These are phyloP conservation scores for Cryptococcus sp. DNA, from an alignment of 1,284 basidiomycete species.

Conservation along the genomic window DNA sequence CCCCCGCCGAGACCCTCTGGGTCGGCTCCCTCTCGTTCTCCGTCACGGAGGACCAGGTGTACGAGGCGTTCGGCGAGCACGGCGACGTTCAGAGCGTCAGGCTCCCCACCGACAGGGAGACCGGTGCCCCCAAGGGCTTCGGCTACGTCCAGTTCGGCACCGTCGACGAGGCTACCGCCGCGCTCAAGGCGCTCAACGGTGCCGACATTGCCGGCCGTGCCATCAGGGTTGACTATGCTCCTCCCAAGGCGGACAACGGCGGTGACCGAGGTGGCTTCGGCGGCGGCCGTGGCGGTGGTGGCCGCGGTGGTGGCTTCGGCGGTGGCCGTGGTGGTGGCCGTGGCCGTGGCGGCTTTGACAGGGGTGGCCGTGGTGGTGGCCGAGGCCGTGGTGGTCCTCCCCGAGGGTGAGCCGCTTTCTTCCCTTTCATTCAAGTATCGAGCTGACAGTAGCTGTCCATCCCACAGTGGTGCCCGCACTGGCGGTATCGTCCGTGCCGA, in stretches of 20 bases:
- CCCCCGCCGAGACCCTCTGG: slow-evolving; percentile 76
- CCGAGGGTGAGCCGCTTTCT: slow-evolving; percentile 31
- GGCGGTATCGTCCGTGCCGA: slow-evolving; percentile 71
- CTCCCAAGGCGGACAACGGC: slow-evolving; percentile 69
- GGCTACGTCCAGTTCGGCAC: slow-evolving; percentile 93
- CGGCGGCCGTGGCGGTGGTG: slow-evolving; percentile 49
- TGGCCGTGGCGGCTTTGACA: slow-evolving; percentile 45
- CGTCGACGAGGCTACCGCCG: slow-evolving; percentile 75
- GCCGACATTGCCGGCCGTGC: slow-evolving; percentile 77
- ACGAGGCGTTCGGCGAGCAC: slow-evolving; percentile 87
- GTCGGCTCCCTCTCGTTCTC: slow-evolving; percentile 86
- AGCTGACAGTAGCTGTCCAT: slow-evolving; percentile 1
- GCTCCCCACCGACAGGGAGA: slow-evolving; percentile 89
- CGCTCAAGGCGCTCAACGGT: slow-evolving; percentile 66
- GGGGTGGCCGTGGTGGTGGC: slow-evolving; percentile 38
- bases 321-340: slow-evolving; percentile 35
- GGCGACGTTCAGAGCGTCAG: slow-evolving; percentile 86
- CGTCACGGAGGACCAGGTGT: slow-evolving; percentile 78
- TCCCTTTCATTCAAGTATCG: not conserved
- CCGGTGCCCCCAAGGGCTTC: slow-evolving; percentile 89
- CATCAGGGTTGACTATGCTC: slow-evolving; percentile 84
- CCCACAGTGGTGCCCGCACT: slow-evolving; percentile 55
- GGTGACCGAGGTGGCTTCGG: slow-evolving; percentile 53
- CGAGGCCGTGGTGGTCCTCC: slow-evolving; percentile 45
- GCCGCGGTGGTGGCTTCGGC: slow-evolving; percentile 47